Conservation (phyloP, 1,284 basidiomycete species). For the Moesziomyces sp. region DNA sequence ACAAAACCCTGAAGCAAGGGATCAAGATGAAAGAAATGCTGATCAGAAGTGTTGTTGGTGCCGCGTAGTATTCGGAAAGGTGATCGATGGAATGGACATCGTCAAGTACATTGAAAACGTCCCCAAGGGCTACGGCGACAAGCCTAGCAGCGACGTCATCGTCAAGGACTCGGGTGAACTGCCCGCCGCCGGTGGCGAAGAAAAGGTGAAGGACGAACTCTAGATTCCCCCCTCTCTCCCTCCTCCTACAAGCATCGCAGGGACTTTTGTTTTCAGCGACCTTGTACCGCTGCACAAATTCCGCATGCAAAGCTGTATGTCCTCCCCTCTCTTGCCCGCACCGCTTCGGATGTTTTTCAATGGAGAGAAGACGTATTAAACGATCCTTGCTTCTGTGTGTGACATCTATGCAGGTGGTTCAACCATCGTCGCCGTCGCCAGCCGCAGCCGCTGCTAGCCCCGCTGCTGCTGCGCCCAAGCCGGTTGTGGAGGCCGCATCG, state of each 20-base stretch:
- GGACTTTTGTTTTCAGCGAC: too few species aligned
- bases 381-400: too few species aligned
- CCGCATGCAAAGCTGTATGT: too few species aligned
- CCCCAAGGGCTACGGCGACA: constrained; percentile 55
- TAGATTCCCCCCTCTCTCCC: constrained; percentile 19
- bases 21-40: constrained; percentile 69
- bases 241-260: neutral
- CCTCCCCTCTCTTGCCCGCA: too few species aligned
- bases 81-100: constrained; percentile 62
- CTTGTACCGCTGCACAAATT: too few species aligned
- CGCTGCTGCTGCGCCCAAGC: too few species aligned
- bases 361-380: too few species aligned
- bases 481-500: neutral
- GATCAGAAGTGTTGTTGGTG: constrained; percentile 52
- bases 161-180: constrained; percentile 61
- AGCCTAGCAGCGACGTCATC: constrained; percentile 52
- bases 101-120: constrained; percentile 63
- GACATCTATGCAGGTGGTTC: too few species aligned
- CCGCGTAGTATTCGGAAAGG: constrained; percentile 58
- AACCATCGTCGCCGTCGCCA: too few species aligned
- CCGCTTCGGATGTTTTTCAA: too few species aligned
- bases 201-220: constrained; percentile 61
- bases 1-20: too few species aligned
- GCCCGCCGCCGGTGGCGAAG: constrained; percentile 9
- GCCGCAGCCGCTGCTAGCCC: neutral